Evolutionary conservation across 305 asterid genomes (phyloP), one percentile per base, ranked within the genome.

Genomic region (Fraxinus paxiana): DNA sequence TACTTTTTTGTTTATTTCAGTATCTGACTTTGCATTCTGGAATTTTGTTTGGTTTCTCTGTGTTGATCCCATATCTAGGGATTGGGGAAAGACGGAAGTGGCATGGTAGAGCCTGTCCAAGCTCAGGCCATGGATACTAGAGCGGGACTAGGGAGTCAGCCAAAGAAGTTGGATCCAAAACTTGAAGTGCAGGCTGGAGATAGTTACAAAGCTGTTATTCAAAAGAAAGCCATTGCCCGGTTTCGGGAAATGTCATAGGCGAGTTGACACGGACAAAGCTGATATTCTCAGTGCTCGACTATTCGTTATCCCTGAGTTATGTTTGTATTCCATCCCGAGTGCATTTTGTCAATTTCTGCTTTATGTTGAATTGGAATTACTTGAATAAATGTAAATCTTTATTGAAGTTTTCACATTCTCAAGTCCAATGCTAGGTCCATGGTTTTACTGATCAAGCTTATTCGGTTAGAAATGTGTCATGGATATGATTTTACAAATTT

Each of bases 131-230:
- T 84, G 38, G 99, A 92, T 79, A 91, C 81, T 10, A 87, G 98
- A 88, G 98, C 98, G 0, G 99, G 99, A 48, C 89, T 96, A 1
- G 99, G 99, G 74, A 90, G 87, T 88, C 98, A 91, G 73, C 93
- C 97, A 5, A 96, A 93, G 91, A 96, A 91, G 87, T 90, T 87
- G 76, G 99, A 94, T 38, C 97, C 95, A 4, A 82, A 78, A 84
- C 94, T 96, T 56, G 98, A 94, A 87, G 98, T 93, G 82, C 99
- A 93, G 87, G 93, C 98, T 2, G 99, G 99, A 71, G 99, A 96
- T 83, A 96, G 98, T 90, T 96, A 96, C 89, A 92, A 85, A 91
- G 94, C 97, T 20, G 95, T 96, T 78, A 94, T 96, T 80, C 99
- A 96, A 84, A 96, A 96, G 91, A 96, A 94, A 88, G 99, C 99